phyloP scores from a whole-genome alignment of 108 stramenopile species.

The Cyclotella distinguenda region DNA sequence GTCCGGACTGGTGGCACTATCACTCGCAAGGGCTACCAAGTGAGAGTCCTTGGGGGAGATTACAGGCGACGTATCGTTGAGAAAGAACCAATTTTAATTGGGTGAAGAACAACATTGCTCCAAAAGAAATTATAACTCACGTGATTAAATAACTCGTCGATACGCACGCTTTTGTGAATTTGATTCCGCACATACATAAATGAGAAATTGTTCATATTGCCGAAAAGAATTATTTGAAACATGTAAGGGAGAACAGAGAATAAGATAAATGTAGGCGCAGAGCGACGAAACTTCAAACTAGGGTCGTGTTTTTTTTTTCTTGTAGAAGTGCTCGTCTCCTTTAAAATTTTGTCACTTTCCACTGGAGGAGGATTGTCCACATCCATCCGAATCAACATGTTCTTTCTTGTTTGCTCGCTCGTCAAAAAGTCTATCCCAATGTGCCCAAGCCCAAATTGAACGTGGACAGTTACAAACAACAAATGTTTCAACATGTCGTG shows the following conservation, averaged over 20 bases:
- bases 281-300: slow-evolving; percentile 61
- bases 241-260: slow-evolving; percentile 82
- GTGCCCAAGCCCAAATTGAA: slow-evolving; percentile 85
- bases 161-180: slow-evolving; percentile 77
- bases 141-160: slow-evolving; percentile 78
- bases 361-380: slow-evolving; percentile 27
- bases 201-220: slow-evolving; percentile 80
- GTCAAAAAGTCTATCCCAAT: slow-evolving; percentile 81
- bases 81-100: background rate
- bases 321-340: slow-evolving; percentile 13
- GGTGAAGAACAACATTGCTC: background rate
- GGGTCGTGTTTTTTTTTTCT: slow-evolving; percentile 38
- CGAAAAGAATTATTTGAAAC: slow-evolving; percentile 80
- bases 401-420: slow-evolving; percentile 73
- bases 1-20: slow-evolving; percentile 69
- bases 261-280: slow-evolving; percentile 79
- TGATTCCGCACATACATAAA: slow-evolving; percentile 73
- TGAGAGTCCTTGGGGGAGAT: slow-evolving; percentile 42
- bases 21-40: slow-evolving; percentile 69
- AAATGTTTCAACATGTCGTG: slow-evolving; percentile 59
- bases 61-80: too few species aligned
- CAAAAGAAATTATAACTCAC: background rate
- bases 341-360: background rate
- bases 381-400: slow-evolving; percentile 81
- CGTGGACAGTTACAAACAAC: slow-evolving; percentile 85